Evolutionary conservation across 2,329 filamentous ascomycete species (phyloP).

Genomic region (Penicillium palitans): DNA sequence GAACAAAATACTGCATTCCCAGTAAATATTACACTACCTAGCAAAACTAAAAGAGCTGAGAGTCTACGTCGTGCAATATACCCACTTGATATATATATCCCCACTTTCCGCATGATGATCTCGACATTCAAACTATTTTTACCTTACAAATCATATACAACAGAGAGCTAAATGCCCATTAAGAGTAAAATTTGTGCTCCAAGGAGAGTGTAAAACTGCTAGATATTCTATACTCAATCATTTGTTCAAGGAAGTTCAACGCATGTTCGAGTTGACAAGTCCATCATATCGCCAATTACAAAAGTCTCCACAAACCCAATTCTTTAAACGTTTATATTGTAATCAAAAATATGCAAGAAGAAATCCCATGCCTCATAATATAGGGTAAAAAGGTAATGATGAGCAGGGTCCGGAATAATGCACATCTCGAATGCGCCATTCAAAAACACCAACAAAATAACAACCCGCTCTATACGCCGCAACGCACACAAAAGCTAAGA

Average conservation of each 20-base stretch:
- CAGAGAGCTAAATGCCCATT: no score
- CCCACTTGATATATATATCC: not conserved
- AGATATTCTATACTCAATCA: not conserved
- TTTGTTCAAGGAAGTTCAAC: not conserved
- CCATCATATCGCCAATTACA: not conserved
- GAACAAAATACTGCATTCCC: fast-evolving
- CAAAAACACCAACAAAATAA: slow-evolving; percentile 3
- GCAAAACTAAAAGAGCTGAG: not conserved
- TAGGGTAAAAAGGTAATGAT: slow-evolving; percentile 9
- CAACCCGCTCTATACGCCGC: slow-evolving; percentile 24
- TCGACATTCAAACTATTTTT: not conserved
- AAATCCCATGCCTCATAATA: slow-evolving; percentile 17
- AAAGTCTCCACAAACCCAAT: not conserved
- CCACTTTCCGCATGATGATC: no score
- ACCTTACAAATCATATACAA: no score
- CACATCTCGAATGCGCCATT: not conserved
- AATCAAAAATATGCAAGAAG: not conserved
- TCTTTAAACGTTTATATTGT: not conserved
- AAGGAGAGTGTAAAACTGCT: not conserved
- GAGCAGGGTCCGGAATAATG: slow-evolving; percentile 3
- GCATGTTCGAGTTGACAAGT: no score
- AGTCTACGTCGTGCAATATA: no score
- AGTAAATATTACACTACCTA: fast-evolving
- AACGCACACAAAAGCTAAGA: slow-evolving; percentile 18
- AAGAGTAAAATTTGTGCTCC: fast-evolving